Evolutionary conservation across 768 basidiomycete species (phyloP).

Genomic region (Collybia sp.): DNA sequence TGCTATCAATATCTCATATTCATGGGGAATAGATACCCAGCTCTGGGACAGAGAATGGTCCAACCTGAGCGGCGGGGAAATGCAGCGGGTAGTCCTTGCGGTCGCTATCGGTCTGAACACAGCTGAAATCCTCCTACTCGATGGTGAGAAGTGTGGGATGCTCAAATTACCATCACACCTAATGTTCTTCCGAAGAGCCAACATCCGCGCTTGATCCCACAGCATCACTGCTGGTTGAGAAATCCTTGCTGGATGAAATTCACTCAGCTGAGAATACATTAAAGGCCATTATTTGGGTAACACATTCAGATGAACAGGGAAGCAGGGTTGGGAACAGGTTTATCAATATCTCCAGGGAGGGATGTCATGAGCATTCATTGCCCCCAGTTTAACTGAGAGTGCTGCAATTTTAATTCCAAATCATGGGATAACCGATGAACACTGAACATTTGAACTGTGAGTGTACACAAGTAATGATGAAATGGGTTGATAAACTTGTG

Average conservation of each 20-base stretch:
- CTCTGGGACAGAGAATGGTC: constrained; percentile 82
- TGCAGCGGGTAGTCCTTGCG: constrained; percentile 78
- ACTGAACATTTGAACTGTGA: too few species aligned
- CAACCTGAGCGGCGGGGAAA: constrained; percentile 81
- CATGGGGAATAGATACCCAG: constrained; percentile 63
- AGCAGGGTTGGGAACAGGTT: constrained; percentile 70
- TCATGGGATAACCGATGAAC: too few species aligned
- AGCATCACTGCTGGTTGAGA: constrained; percentile 64
- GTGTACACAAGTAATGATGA: too few species aligned
- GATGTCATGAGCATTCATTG: constrained; percentile 34
- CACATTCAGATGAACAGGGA: constrained; percentile 81
- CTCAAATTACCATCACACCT: too few species aligned
- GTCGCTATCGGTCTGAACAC: constrained; percentile 67
- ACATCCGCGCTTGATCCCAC: constrained; percentile 82
- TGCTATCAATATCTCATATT: constrained; percentile 48
- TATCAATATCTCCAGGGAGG: constrained; percentile 40
- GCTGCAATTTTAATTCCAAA: neutral
- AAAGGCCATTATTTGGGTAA: constrained; percentile 84
- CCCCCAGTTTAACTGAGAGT: constrained; percentile 8
- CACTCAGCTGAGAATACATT: constrained; percentile 40
- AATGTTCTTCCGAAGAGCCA: constrained; percentile 52
- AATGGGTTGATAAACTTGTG: too few species aligned
- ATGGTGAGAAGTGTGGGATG: constrained; percentile 54
- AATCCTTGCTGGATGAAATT: constrained; percentile 49
- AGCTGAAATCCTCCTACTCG: constrained; percentile 76